These are phyloP conservation scores for Balansia obtecta DNA, from an alignment of 2,329 filamentous ascomycete genomes.

Conservation along the genomic window DNA sequence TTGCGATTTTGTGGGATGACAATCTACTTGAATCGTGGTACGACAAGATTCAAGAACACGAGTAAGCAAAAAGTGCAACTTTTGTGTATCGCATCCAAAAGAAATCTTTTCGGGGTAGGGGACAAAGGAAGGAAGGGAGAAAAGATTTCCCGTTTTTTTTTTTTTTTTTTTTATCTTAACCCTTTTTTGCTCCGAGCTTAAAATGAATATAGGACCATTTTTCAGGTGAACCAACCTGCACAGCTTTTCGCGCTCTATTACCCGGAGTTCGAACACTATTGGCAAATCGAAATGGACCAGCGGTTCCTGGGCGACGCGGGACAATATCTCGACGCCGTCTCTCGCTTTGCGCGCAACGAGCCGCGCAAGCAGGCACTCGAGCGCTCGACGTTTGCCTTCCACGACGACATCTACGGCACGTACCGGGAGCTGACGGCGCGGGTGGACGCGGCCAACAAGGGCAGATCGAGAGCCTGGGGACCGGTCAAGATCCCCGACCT, in stretches of 20 bases:
- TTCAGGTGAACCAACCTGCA: constrained; percentile 21
- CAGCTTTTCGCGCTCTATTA: constrained; percentile 22
- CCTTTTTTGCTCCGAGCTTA: not conserved
- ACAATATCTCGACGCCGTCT: constrained; percentile 16
- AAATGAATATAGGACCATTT: constrained; percentile 16
- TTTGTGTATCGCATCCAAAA: not conserved
- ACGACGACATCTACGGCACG: constrained; percentile 36
- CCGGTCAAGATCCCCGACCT: constrained; percentile 17
- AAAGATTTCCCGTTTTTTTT: too few species aligned
- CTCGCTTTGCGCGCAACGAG: constrained; percentile 34
- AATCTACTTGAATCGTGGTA: constrained; percentile 55
- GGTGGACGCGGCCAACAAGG: not conserved
- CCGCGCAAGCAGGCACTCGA: constrained; percentile 48
- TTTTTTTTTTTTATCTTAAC: too few species aligned
- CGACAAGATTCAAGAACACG: constrained; percentile 42
- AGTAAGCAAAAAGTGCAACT: constrained; percentile 10
- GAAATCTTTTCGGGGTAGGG: too few species aligned
- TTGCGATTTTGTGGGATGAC: constrained; percentile 60
- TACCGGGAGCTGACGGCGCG: constrained; percentile 19
- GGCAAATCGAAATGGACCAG: constrained; percentile 32
- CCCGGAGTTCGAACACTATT: constrained; percentile 23
- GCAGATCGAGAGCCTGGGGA: constrained; percentile 17
- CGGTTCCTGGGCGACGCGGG: constrained; percentile 21
- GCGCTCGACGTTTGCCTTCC: constrained; percentile 42
- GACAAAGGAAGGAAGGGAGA: too few species aligned